Conservation (phyloP, 2,329 filamentous ascomycete genomes). For the Dactylellina parvicollis region DNA sequence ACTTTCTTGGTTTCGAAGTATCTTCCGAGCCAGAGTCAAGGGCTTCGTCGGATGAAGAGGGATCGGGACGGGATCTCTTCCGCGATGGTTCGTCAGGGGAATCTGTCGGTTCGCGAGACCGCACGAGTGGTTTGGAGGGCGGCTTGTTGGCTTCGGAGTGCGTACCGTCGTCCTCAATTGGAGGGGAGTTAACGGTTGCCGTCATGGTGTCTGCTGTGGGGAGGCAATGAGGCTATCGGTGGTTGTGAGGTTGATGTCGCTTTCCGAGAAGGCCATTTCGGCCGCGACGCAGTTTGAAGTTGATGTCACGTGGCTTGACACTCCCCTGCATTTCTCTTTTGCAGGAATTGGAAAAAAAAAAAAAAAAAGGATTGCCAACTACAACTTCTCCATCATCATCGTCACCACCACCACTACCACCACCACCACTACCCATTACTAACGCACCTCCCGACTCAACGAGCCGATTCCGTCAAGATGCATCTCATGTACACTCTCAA, state of each 20-base stretch:
- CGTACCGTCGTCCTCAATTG: neutral
- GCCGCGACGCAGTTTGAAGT: neutral
- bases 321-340: neutral
- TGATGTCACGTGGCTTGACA: conserved; percentile 14
- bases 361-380: neutral
- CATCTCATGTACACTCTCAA: conserved; percentile 89
- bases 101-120: conserved; percentile 29
- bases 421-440: neutral
- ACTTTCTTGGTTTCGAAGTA: neutral
- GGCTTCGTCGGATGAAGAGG: conserved; percentile 2
- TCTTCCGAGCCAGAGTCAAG: neutral
- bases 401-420: neutral
- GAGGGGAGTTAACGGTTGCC: neutral
- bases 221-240: neutral
- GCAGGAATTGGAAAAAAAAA: conserved; percentile 15
- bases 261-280: neutral
- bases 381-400: neutral
- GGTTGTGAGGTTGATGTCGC: neutral
- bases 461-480: conserved; percentile 66
- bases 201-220: conserved; percentile 20
- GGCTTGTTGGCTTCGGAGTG: conserved; percentile 8
- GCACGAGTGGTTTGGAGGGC: conserved; percentile 29
- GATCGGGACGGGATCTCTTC: conserved; percentile 36
- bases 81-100: conserved; percentile 38
- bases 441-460: neutral